phyloP scores from a whole-genome alignment of 495 filamentous ascomycete genomes.

The Hypoxylon intermedium region DNA sequence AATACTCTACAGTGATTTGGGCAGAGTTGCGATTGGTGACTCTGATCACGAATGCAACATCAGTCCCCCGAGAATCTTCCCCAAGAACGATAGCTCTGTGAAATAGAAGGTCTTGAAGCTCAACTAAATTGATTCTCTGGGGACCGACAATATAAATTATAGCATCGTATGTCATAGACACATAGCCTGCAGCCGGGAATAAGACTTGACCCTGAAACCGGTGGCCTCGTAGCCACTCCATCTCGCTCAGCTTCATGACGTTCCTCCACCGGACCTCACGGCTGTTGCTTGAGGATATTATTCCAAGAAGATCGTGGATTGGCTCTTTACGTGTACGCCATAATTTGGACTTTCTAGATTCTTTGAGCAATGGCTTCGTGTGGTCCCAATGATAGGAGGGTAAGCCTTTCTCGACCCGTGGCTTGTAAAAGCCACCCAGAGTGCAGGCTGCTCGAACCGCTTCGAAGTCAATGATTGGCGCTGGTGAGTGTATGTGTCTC shows the following conservation, averaged over 20 bases:
- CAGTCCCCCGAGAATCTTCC: constrained; percentile 18
- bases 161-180: constrained; percentile 57
- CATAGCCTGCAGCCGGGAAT: constrained; percentile 62
- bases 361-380: constrained; percentile 46
- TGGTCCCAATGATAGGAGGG: constrained; percentile 60
- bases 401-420: constrained; percentile 40
- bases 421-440: neutral
- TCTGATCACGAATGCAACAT: constrained; percentile 18
- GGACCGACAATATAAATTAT: neutral
- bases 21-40: constrained; percentile 9
- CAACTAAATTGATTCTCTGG: constrained; percentile 10
- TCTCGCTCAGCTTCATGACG: constrained; percentile 44
- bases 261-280: constrained; percentile 53
- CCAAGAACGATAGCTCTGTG: constrained; percentile 23
- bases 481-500: constrained; percentile 8
- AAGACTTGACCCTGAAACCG: constrained; percentile 47
- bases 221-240: constrained; percentile 56
- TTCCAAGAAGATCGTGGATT: constrained; percentile 54
- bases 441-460: neutral
- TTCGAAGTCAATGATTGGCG: neutral
- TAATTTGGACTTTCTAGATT: constrained; percentile 46
- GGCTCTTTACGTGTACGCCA: constrained; percentile 32
- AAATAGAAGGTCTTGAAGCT: constrained; percentile 28
- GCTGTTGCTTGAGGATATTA: constrained; percentile 30
- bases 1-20: constrained; percentile 2